These are phyloP conservation scores for Exophiala sp. DNA, from an alignment of 2,329 filamentous ascomycete species.

Conservation along the genomic window DNA sequence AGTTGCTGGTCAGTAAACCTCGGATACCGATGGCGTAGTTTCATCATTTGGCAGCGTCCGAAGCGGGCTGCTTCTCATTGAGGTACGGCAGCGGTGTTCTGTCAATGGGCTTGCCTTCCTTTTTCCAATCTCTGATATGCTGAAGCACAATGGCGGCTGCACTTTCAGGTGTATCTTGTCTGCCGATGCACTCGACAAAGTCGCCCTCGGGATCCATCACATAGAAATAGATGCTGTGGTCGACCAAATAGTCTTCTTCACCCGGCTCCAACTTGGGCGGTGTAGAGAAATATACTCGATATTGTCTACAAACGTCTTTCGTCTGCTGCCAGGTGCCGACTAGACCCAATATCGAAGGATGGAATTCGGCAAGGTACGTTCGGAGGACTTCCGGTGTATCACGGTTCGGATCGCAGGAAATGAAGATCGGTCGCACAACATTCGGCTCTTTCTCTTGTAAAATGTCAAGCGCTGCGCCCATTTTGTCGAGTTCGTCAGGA, in stretches of 20 bases:
- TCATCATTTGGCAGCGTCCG: not conserved
- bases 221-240: conserved; percentile 99
- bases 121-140: conserved; percentile 75
- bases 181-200: conserved; percentile 92
- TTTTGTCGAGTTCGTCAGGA: conserved; percentile 98
- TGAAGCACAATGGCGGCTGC: conserved; percentile 76
- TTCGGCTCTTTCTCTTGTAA: conserved; percentile 42
- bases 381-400: conserved; percentile 81
- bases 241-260: conserved; percentile 84
- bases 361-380: conserved; percentile 85
- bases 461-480: conserved; percentile 87
- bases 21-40: not conserved
- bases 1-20: too few relatives aligned
- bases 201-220: conserved; percentile 98
- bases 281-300: conserved; percentile 95
- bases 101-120: conserved; percentile 48
- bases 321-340: conserved; percentile 92
- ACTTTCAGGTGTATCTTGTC: conserved; percentile 85
- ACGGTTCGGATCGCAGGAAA: conserved; percentile 89
- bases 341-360: conserved; percentile 75
- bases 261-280: conserved; percentile 81
- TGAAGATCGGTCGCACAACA: conserved; percentile 71
- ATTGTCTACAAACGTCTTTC: conserved; percentile 89
- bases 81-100: conserved; percentile 31
- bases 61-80: conserved; percentile 6